Base-by-base conservation (phyloP, 2,329 filamentous ascomycete species). In the Botrytis aclada region DNA sequence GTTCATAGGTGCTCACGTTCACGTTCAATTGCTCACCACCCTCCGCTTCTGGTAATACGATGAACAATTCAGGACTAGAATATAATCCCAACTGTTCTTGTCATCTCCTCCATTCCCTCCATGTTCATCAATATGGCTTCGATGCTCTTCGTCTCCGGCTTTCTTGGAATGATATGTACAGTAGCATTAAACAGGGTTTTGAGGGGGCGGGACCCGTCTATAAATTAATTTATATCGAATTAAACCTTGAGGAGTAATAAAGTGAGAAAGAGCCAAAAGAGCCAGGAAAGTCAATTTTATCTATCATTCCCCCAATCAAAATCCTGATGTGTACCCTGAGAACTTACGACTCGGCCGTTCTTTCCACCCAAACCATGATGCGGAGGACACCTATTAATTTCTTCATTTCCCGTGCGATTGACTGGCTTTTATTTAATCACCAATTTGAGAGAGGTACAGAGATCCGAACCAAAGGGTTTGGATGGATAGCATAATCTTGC, bases 341-440 rank as follows among this genome's bases (percentile, higher is more conserved):
- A n/a, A 54, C 47, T 56, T 58, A 22, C 37, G 34, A 65, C 60
- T 71, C 60, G 70, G 58, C 45, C 70, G 41, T 71, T 71, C 62
- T 54, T 29, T 18, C n/a, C 45, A 54, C n/a, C 37, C 65, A 71
- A 65, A 64, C 43, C 60, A 71, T 70, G 58, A 39, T 41, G 16
- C 4, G 10, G n/a, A 54, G 34, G 34, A 63, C 16, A n/a, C 12
- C 47, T 54, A n/a, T 54, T 16, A n/a, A 65, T 65, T 20, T 58
- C 47, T 65, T 56, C 60, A 58, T 32, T 43, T n/a, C 34, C 41
- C 12, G 43, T 51, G 9, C n/a, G 29, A 65, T 54, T 56, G 5
- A 65, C 58, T n/a, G 58, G 37, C 37, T 54, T 71, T 51, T 34
- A 12, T 5, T 51, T 16, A 37, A 47, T 25, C 41, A 16, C 47